Evolutionary conservation across 2,329 filamentous ascomycete genomes (phyloP).

Genomic region (Chalara sp.): DNA sequence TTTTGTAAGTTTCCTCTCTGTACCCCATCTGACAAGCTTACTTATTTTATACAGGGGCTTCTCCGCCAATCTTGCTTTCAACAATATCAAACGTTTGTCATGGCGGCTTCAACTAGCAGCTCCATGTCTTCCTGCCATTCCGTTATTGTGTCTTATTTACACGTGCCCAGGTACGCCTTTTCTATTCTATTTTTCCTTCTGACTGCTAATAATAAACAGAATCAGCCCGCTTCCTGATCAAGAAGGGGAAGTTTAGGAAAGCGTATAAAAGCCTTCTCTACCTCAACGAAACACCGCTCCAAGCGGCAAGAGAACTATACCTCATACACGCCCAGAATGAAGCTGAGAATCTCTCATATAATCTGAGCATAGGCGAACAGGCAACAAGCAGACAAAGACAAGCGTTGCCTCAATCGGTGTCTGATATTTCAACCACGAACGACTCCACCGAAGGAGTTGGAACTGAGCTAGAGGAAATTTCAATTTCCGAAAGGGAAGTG

Average conservation of each 20-base stretch:
- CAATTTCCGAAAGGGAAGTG: no score
- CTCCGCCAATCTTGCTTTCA: constrained; percentile 58
- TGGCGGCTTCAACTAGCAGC: constrained; percentile 61
- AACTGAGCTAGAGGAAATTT: no score
- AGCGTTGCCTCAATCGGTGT: no score
- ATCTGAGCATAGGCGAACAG: constrained; percentile 21
- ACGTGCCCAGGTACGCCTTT: constrained; percentile 56
- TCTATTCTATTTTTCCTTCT: no score
- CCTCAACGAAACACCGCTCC: constrained; percentile 51
- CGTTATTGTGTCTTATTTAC: constrained; percentile 48
- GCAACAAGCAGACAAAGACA: no score
- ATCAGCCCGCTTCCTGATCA: constrained; percentile 60
- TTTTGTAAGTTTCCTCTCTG: constrained; percentile 32
- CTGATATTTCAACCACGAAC: no score
- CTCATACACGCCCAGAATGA: constrained; percentile 49
- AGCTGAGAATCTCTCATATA: constrained; percentile 29
- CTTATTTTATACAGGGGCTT: constrained; percentile 35
- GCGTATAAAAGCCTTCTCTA: constrained; percentile 50
- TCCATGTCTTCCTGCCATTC: constrained; percentile 58
- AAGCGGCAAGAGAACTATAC: constrained; percentile 56
- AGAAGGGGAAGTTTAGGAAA: constrained; percentile 46
- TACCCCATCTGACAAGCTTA: no score
- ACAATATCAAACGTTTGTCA: constrained; percentile 47
- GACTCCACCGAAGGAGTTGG: no score
- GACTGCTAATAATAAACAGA: constrained; percentile 27